A percentile compares a stretch with the other conserved stretches of the same genome.
Conservation (phyloP, 2,329 filamentous ascomycete species). For the Pezicula neosporulosa region DNA sequence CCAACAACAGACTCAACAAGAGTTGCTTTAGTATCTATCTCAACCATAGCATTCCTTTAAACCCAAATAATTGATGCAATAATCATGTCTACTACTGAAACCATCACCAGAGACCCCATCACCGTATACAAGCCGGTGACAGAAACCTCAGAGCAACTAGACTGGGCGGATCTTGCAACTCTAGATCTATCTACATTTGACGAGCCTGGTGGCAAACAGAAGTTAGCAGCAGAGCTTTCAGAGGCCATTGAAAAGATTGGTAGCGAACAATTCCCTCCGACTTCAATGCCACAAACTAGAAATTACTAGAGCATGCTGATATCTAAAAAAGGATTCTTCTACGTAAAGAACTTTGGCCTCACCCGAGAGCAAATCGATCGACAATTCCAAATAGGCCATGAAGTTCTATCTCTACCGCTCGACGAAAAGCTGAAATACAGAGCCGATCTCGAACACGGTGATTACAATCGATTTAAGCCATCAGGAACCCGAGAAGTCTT, state of each 20-base stretch:
- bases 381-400: conserved; percentile 56
- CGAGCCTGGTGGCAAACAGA: conserved; percentile 43
- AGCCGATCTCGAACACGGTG: conserved; percentile 39
- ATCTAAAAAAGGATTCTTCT: conserved; percentile 60
- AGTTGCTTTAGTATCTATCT: too few species aligned
- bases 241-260: conserved; percentile 36
- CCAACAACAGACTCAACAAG: too few species aligned
- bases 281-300: too few species aligned
- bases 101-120: too few species aligned
- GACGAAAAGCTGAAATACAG: conserved; percentile 57
- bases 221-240: conserved; percentile 45
- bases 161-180: conserved; percentile 49
- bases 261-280: too few species aligned
- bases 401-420: conserved; percentile 50
- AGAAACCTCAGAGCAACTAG: too few species aligned
- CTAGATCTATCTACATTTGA: conserved; percentile 46
- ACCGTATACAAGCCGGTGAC: too few species aligned
- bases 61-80: too few species aligned
- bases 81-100: too few species aligned
- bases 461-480: conserved; percentile 52
- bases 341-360: conserved; percentile 57
- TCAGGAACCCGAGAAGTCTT: conserved; percentile 1
- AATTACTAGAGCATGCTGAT: too few species aligned
- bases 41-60: too few species aligned
- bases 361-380: conserved; percentile 52